Evolutionary conservation across 1,139 yeast genomes (phyloP).

Genomic region (Yamadazyma dushanensis): DNA sequence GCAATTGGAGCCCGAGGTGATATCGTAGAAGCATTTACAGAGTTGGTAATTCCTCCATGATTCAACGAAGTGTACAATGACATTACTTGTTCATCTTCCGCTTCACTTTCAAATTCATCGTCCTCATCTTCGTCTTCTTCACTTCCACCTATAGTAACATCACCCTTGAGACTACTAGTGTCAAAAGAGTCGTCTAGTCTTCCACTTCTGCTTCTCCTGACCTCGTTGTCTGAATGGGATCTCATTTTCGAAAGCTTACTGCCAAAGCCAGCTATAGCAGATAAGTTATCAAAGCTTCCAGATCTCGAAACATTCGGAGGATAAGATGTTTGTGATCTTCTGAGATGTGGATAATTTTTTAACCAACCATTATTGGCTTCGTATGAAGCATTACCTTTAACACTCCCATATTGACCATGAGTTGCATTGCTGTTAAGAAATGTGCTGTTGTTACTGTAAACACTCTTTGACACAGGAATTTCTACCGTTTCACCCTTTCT

Average conservation of each 20-base stretch:
- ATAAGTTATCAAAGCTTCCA: conserved; percentile 15
- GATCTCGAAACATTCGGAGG: conserved; percentile 17
- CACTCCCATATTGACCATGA: conserved; percentile 4
- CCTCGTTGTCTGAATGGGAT: conserved; percentile 14
- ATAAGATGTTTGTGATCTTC: conserved; percentile 9
- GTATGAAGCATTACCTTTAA: conserved; percentile 3
- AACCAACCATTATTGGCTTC: conserved; percentile 20
- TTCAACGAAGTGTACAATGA: conserved; percentile 46
- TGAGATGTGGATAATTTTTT: conserved; percentile 25
- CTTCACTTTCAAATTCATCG: conserved; percentile 37
- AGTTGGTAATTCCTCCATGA: conserved; percentile 22
- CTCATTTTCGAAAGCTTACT: conserved; percentile 13
- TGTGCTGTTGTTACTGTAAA: background rate
- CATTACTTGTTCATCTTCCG: conserved; percentile 56
- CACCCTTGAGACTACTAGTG: conserved; percentile 3
- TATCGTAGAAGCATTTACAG: conserved; percentile 19
- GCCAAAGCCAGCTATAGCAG: conserved; percentile 14
- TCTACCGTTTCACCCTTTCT: conserved; percentile 78
- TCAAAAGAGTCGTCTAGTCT: conserved; percentile 9
- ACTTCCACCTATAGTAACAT: background rate
- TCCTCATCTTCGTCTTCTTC: conserved; percentile 13
- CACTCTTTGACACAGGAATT: conserved; percentile 39
- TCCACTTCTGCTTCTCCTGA: conserved; percentile 11
- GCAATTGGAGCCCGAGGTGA: conserved; percentile 27
- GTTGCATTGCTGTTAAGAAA: background rate